Base-by-base conservation (phyloP, 2,329 filamentous ascomycete species). In the Rhynchosporium secalis region DNA sequence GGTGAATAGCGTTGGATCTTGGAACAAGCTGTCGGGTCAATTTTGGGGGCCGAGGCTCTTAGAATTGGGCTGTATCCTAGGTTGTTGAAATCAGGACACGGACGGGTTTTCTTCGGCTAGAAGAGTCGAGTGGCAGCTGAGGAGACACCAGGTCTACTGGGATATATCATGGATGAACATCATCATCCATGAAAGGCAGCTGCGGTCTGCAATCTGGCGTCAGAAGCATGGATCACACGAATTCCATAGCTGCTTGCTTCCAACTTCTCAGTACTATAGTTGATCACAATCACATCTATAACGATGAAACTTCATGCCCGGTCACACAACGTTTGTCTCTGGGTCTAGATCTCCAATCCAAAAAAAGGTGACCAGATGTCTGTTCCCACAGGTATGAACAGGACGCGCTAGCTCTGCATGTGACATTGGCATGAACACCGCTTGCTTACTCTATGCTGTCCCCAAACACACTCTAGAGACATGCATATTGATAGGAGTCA, bases 11-110 rank as follows among this genome's bases (percentile, higher is more conserved):
- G 13, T n/a, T 36, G 33, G 33, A 10, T 3, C 15, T 13, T 13
- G 7, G 28, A 31, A 38, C 33, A 36, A 28, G n/a, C 49, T 41
- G 49, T 33, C 36, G 38, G 38, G 38, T 54, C n/a, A 40, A 20
- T 20, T 54, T 7, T 54, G 15, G 20, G 26, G 26, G 36, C 40
- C 49, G 10, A 28, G n/a, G 28, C 33, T 54, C 33, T 10, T 36
- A 33, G 31, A 33, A 13, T 54, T 54, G 49, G 49, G 7, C n/a
- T 36, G 38, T 38, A 54, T n/a, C n/a, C 36, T 54, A 28, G 49
- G 36, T 54, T 33, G 49, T 54, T 41, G 12, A 33, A 36, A 46
- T 20, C 49, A 38, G 36, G 13, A 40, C 26, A 33, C 20, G 48
- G 36, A 54, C 33, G 33, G 9, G 28, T 54, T 10, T 13, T 54